Evolutionary conservation across 805 yeast genomes (phyloP).

Genomic region (Pichia nanzhaoensis): DNA sequence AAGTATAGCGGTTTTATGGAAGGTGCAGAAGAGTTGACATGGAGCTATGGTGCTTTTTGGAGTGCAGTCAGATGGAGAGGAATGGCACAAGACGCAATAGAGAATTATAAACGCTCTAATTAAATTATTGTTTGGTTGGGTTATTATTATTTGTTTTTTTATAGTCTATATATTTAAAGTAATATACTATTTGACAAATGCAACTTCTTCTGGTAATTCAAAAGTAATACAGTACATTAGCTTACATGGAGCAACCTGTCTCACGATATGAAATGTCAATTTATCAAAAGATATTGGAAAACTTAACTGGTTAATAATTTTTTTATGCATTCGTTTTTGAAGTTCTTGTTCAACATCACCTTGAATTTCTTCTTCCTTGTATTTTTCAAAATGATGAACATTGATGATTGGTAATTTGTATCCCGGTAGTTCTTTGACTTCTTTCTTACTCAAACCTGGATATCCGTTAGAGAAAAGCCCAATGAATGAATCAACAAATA

Average conservation of each 20-base stretch:
- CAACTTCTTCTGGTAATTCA: slow-evolving; percentile 60
- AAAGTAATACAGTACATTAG: slow-evolving; percentile 92
- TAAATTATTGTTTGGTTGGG: no score
- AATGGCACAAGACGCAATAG: slow-evolving; percentile 27
- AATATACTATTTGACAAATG: slow-evolving; percentile 32
- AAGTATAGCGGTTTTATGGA: slow-evolving; percentile 74
- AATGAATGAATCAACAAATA: slow-evolving; percentile 67
- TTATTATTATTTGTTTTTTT: not conserved
- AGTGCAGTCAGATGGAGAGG: slow-evolving; percentile 60
- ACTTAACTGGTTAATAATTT: slow-evolving; percentile 41
- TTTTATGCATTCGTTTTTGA: slow-evolving; percentile 55
- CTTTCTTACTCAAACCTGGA: slow-evolving; percentile 31
- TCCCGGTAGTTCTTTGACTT: slow-evolving; percentile 34
- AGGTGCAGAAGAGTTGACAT: slow-evolving; percentile 83
- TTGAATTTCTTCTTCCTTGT: slow-evolving; percentile 56
- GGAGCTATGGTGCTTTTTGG: slow-evolving; percentile 83
- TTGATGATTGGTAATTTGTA: slow-evolving; percentile 69
- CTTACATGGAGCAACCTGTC: slow-evolving; percentile 94
- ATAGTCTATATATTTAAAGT: not conserved
- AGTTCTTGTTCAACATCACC: slow-evolving; percentile 68
- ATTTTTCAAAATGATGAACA: slow-evolving; percentile 90
- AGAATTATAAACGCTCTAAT: not conserved
- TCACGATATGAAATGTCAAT: slow-evolving; percentile 70
- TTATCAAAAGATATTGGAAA: slow-evolving; percentile 41
- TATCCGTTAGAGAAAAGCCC: slow-evolving; percentile 54